Evolutionary conservation across 1,284 basidiomycete genomes (phyloP).

Genomic region (Trametes polyzona): DNA sequence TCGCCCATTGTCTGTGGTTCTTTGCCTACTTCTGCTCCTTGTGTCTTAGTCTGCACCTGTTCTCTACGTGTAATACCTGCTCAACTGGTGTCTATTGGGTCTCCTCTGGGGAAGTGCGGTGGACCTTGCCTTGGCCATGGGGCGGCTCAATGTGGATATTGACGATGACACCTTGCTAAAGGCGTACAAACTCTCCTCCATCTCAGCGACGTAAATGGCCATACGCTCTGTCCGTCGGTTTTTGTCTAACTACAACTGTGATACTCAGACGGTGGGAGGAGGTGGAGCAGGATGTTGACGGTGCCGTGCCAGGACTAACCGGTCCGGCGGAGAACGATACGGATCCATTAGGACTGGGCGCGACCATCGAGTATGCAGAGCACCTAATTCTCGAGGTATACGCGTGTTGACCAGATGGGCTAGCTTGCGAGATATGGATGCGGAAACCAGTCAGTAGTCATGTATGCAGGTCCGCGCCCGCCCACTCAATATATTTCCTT

Average conservation of each 20-base stretch:
- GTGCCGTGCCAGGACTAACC: slow-evolving; percentile 64
- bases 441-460: slow-evolving; percentile 66
- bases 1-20: no score
- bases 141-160: slow-evolving; percentile 63
- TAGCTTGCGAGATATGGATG: slow-evolving; percentile 70
- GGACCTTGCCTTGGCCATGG: slow-evolving; percentile 32
- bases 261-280: slow-evolving; percentile 79
- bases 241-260: not conserved
- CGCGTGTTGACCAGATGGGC: not conserved
- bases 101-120: not conserved
- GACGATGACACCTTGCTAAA: slow-evolving; percentile 79
- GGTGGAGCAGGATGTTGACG: slow-evolving; percentile 75
- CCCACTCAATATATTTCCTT: slow-evolving; percentile 9
- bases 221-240: no score
- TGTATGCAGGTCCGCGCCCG: not conserved
- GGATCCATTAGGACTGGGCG: slow-evolving; percentile 73
- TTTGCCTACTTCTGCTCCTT: not conserved
- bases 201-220: slow-evolving; percentile 61
- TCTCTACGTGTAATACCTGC: no score
- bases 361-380: slow-evolving; percentile 59
- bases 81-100: not conserved
- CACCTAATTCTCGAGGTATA: slow-evolving; percentile 7
- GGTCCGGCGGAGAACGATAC: slow-evolving; percentile 58
- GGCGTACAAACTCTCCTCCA: slow-evolving; percentile 72
- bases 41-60: no score